A percentile compares a stretch with the other conserved stretches of the same genome.
Evolutionary conservation across 2,329 filamentous ascomycete species (phyloP).

Genomic region (Phaeosphaeriaceae sp.): DNA sequence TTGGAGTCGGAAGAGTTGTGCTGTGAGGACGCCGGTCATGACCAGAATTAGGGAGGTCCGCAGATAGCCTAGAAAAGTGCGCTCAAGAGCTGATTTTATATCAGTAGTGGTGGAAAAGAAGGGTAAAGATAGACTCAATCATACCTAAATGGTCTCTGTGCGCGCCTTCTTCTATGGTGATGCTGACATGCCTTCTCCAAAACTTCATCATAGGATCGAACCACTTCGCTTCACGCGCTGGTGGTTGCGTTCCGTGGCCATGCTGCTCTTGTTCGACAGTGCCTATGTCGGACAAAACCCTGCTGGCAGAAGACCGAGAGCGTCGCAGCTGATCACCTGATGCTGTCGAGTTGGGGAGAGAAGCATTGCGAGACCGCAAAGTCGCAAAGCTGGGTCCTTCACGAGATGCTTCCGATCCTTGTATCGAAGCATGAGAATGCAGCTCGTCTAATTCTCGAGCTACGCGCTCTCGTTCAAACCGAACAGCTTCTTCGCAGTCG

Average conservation of each 20-base stretch:
- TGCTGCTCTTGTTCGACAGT: background rate
- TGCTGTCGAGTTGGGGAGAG: background rate
- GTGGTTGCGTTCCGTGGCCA: background rate
- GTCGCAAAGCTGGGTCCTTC: slow-evolving; percentile 4
- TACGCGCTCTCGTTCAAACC: slow-evolving; percentile 22
- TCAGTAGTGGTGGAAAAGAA: background rate
- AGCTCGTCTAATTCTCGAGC: slow-evolving; percentile 23
- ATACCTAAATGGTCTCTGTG: slow-evolving; percentile 66
- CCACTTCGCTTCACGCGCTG: slow-evolving; percentile 35
- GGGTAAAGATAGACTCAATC: slow-evolving; percentile 14
- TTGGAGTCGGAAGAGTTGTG: slow-evolving; percentile 72
- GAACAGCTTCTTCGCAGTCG: slow-evolving; percentile 29
- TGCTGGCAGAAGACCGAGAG: slow-evolving; percentile 10
- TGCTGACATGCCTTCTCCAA: slow-evolving; percentile 60
- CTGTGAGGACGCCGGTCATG: slow-evolving; percentile 70
- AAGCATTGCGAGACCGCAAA: slow-evolving; percentile 13
- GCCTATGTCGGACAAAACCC: background rate
- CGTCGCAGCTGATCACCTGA: slow-evolving; percentile 12
- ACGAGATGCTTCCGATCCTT: slow-evolving; percentile 1
- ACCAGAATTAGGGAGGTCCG: slow-evolving; percentile 74
- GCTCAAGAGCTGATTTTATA: slow-evolving; percentile 68
- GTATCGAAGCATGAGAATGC: background rate
- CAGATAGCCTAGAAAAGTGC: slow-evolving; percentile 77
- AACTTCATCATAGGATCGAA: slow-evolving; percentile 50
- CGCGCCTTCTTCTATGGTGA: slow-evolving; percentile 59